Conservation (phyloP, 1,284 basidiomycete genomes). For the Leccinum pachyderme region DNA sequence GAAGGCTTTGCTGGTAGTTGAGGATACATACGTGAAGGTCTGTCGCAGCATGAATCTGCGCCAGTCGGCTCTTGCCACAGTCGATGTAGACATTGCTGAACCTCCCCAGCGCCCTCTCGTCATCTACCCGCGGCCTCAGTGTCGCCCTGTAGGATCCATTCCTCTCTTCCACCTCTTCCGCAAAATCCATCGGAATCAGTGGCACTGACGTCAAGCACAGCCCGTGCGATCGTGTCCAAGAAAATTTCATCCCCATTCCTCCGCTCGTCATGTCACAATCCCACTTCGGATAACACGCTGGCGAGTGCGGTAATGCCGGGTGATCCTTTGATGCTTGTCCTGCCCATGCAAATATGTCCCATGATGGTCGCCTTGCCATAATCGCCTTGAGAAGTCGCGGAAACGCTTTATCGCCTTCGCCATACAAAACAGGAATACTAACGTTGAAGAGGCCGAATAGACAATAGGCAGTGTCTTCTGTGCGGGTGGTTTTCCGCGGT, state of each 20-base stretch:
- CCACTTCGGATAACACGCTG: slow-evolving; percentile 17
- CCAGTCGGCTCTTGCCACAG: too few species aligned
- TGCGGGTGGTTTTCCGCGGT: slow-evolving; percentile 21
- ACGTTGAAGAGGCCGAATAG: slow-evolving; percentile 22
- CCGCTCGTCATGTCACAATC: slow-evolving; percentile 10
- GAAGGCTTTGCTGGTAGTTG: slow-evolving; percentile 15
- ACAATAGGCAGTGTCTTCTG: slow-evolving; percentile 25
- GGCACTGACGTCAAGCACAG: slow-evolving; percentile 17
- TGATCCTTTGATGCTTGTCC: background rate
- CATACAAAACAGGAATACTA: slow-evolving; percentile 17
- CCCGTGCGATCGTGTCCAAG: slow-evolving; percentile 9
- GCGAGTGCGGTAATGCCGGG: slow-evolving; percentile 4
- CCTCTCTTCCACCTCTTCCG: too few species aligned
- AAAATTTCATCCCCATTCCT: slow-evolving; percentile 14
- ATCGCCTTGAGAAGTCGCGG: slow-evolving; percentile 18
- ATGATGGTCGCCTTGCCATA: slow-evolving; percentile 6
- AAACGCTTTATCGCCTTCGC: slow-evolving; percentile 25
- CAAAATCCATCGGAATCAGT: too few species aligned
- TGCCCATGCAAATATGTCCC: background rate
- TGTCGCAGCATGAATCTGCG: too few species aligned
- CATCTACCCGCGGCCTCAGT: too few species aligned
- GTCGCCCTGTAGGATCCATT: too few species aligned
- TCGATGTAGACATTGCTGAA: too few species aligned
- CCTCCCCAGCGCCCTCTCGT: too few species aligned
- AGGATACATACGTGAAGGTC: slow-evolving; percentile 24